phyloP scores from a whole-genome alignment of 2,329 filamentous ascomycete genomes.

The Talaromyces sp. region DNA sequence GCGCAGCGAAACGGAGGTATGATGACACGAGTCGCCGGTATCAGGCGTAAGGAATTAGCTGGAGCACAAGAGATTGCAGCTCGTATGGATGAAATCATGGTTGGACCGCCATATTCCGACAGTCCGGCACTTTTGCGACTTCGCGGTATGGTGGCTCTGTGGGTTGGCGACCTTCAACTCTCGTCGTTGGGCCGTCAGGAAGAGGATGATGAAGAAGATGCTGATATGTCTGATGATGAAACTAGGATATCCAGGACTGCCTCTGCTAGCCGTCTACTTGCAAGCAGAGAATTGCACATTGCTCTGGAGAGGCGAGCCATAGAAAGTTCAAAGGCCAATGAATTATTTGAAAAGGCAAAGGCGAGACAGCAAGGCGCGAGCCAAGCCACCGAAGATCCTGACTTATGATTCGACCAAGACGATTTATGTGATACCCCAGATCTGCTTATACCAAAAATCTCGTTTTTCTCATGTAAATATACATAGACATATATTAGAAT shows the following conservation, averaged over 20 bases:
- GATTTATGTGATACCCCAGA: background rate
- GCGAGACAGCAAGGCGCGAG: conserved; percentile 31
- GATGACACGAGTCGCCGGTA: conserved; percentile 28
- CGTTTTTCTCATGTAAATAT: background rate
- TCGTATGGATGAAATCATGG: conserved; percentile 69
- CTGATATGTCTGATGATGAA: conserved; percentile 18
- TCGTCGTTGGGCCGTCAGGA: conserved; percentile 30
- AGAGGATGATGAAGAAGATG: conserved; percentile 19
- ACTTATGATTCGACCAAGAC: background rate
- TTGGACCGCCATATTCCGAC: conserved; percentile 66
- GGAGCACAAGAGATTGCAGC: conserved; percentile 62
- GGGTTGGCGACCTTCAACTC: conserved; percentile 64
- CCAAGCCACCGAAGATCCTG: conserved; percentile 20
- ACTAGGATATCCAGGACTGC: conserved; percentile 24
- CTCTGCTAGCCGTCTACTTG: conserved; percentile 28
- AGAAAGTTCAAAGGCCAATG: conserved; percentile 33
- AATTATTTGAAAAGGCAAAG: conserved; percentile 35
- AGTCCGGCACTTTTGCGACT: conserved; percentile 65
- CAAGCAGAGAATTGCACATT: conserved; percentile 30
- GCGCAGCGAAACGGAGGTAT: conserved; percentile 36
- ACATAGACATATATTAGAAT: background rate
- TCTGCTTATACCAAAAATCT: background rate
- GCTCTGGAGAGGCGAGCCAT: conserved; percentile 33
- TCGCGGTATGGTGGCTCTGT: conserved; percentile 70
- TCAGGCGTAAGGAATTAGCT: conserved; percentile 53